phyloP scores from a whole-genome alignment of 2,329 filamentous ascomycete genomes.

The Mycogone perniciosa region DNA sequence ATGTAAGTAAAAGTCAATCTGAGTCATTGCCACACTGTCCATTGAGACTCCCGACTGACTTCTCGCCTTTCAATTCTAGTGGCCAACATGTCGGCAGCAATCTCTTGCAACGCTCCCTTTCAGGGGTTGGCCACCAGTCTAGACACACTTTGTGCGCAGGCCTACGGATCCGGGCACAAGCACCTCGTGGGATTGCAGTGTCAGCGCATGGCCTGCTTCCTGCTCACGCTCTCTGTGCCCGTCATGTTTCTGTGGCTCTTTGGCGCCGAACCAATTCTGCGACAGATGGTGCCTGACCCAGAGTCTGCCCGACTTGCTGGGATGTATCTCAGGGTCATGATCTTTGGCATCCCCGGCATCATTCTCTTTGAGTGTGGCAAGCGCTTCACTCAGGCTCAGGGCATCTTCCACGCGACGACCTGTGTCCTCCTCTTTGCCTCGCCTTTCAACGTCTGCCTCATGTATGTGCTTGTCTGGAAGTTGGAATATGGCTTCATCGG shows the following conservation, averaged over 20 bases:
- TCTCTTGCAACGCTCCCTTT: constrained; percentile 70
- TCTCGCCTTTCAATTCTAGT: constrained; percentile 18
- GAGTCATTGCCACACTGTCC: background rate
- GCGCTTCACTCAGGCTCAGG: constrained; percentile 76
- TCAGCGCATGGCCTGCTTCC: constrained; percentile 74
- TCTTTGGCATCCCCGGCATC: constrained; percentile 68
- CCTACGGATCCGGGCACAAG: constrained; percentile 85
- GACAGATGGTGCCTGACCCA: constrained; percentile 34
- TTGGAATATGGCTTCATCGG: constrained; percentile 66
- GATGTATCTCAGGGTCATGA: constrained; percentile 64
- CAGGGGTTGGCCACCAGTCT: constrained; percentile 84
- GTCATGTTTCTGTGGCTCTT: constrained; percentile 66
- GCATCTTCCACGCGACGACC: constrained; percentile 70
- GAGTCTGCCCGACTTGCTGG: constrained; percentile 65
- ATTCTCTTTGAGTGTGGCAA: constrained; percentile 73
- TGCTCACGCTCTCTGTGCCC: constrained; percentile 65
- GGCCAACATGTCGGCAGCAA: constrained; percentile 70
- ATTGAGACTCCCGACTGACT: background rate
- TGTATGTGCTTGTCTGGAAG: constrained; percentile 73
- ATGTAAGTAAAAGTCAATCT: constrained; percentile 22
- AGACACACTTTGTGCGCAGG: constrained; percentile 89
- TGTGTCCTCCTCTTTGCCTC: constrained; percentile 72
- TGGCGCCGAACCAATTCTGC: constrained; percentile 56
- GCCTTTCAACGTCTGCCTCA: constrained; percentile 70
- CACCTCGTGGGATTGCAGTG: constrained; percentile 79